Evolutionary conservation across 768 basidiomycete species (phyloP).

Genomic region (Suillus tomentosus): DNA sequence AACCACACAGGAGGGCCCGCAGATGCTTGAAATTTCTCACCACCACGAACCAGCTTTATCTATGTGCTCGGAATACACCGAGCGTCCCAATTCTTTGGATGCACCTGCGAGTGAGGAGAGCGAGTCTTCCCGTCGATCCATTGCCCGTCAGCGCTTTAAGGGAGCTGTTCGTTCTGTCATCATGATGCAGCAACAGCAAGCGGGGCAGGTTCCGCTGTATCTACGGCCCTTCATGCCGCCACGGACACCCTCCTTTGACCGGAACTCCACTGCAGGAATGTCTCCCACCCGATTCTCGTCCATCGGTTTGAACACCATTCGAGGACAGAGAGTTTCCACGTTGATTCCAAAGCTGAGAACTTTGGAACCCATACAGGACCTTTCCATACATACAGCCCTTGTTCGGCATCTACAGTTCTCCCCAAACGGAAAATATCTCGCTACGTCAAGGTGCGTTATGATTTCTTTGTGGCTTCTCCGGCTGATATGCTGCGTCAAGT

Average conservation of each 20-base stretch:
- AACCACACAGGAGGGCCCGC: not conserved
- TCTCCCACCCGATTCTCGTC: constrained; percentile 36
- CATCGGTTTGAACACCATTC: constrained; percentile 35
- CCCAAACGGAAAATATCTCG: constrained; percentile 53
- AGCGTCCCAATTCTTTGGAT: constrained; percentile 31
- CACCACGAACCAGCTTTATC: constrained; percentile 28
- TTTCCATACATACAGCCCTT: constrained; percentile 49
- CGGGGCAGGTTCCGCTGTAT: constrained; percentile 4
- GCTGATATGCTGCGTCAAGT: constrained; percentile 27
- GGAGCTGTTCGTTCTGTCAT: constrained; percentile 50
- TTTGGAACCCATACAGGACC: constrained; percentile 42
- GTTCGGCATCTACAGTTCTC: constrained; percentile 59
- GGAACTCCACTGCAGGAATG: constrained; percentile 31
- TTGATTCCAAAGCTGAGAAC: constrained; percentile 45
- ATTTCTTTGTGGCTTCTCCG: constrained; percentile 5
- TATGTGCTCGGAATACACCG: constrained; percentile 26
- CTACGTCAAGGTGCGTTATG: constrained; percentile 48
- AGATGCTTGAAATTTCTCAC: not conserved
- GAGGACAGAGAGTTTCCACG: constrained; percentile 41
- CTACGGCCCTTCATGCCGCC: constrained; percentile 34
- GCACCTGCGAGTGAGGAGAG: constrained; percentile 30
- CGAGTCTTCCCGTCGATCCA: constrained; percentile 25
- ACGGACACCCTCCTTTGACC: constrained; percentile 31
- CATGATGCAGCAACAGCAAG: constrained; percentile 35
- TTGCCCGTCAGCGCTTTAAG: constrained; percentile 40